Conservation (phyloP, 495 filamentous ascomycete species). For the Thermothielavioides terrestris region DNA sequence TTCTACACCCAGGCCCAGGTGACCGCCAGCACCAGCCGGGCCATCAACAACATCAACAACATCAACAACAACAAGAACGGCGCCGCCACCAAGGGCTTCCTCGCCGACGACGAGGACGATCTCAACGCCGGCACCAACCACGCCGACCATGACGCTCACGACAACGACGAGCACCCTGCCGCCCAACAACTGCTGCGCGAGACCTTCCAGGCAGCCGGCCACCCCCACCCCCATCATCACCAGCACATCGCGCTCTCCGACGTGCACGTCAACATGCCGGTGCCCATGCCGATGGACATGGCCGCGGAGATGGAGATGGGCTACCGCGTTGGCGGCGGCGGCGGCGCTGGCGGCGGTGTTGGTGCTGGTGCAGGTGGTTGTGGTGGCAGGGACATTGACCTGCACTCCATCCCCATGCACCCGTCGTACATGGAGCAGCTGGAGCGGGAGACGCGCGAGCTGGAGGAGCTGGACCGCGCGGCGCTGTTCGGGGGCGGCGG, state of each 20-base stretch:
- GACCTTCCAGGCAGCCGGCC: neutral
- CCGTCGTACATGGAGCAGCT: neutral
- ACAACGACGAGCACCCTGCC: too few species aligned
- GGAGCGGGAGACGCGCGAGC: neutral
- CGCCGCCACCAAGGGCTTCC: neutral
- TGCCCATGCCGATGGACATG: neutral
- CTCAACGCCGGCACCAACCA: neutral
- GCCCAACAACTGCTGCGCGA: neutral
- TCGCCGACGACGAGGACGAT: neutral
- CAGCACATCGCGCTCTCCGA: neutral
- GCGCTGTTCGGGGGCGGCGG: neutral
- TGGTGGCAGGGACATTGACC: neutral
- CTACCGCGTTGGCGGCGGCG: neutral
- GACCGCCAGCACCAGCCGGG: neutral
- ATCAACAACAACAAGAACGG: neutral
- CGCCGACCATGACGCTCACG: too few species aligned
- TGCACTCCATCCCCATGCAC: neutral
- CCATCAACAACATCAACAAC: neutral
- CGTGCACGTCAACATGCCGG: neutral
- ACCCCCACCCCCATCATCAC: neutral
- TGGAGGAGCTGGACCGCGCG: neutral
- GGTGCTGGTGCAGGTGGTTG: neutral
- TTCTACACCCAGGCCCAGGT: neutral
- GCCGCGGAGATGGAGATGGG: neutral
- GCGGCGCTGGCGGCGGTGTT: neutral